Base-by-base conservation (phyloP, 257 asterid genomes). In the Ballota nigra region DNA sequence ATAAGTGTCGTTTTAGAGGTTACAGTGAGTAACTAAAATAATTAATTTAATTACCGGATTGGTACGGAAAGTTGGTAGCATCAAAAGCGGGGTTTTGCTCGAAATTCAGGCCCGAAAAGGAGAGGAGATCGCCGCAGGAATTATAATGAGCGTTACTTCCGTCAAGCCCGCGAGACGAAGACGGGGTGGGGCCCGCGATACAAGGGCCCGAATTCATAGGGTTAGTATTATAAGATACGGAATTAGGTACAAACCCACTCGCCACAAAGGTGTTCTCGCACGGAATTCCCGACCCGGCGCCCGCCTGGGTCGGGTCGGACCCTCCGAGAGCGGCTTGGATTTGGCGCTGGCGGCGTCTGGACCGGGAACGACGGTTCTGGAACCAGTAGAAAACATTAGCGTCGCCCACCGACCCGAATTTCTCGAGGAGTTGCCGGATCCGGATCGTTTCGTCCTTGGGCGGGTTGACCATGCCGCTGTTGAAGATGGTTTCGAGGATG, bases 341-440 rank as follows among this genome's bases (percentile, higher is more conserved):
- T 47, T 47, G 55, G 55, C 55, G 55, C 71, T 85, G 97, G 52
- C 91, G 82, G 60, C 97, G 91, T 29, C 96, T 84, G 5, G 89
- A 86, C 83, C 96, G 73, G 0, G 97, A 91, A 18, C 97, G 90
- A 19, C 97, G 97, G 72, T 91, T 91, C 78, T 91, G 96, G 81
- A 91, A 91, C 97, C 97, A 91, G 81, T 90, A 90, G 84, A 90
- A 90, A 68, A 90, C 88, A 75, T 90, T 90, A 63, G 94, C 88
- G 28, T 91, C 96, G 12, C 87, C 97, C 1, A 91, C 96, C 0
- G 96, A 15, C 3, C 97, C 97, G 73, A 82, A 91, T 52, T 84
- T 84, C 77, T 91, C 90, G 1, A 91, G 92, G 4, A 88, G 81
- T 71, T 86, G 82, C 2, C 94, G 73, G 53, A 91, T 88, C 34